A percentile compares a stretch with the other conserved stretches of the same genome.
These are phyloP conservation scores for Talaromyces sp. DNA, from an alignment of 2,329 filamentous ascomycete genomes.

Conservation along the genomic window DNA sequence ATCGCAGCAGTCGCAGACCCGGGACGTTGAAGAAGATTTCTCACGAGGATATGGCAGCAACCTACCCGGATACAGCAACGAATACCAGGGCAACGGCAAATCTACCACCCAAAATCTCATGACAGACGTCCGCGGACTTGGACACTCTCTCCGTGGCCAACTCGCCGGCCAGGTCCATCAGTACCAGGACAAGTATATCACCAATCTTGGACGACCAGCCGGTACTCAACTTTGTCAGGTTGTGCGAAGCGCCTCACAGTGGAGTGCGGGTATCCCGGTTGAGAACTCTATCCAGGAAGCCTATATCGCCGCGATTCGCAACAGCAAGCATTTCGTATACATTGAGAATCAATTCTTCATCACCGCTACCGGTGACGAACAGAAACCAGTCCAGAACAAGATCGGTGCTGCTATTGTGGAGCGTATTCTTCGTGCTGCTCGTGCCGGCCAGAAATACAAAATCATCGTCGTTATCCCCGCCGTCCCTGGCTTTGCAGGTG, in stretches of 20 bases:
- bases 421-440: slow-evolving; percentile 71
- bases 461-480: slow-evolving; percentile 86
- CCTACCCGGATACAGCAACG: not conserved
- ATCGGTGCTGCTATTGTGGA: slow-evolving; percentile 92
- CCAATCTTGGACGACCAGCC: slow-evolving; percentile 12
- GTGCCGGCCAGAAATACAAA: slow-evolving; percentile 80
- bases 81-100: slow-evolving; percentile 6
- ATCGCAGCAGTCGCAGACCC: slow-evolving; percentile 25
- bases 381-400: slow-evolving; percentile 79
- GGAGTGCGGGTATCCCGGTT: slow-evolving; percentile 84
- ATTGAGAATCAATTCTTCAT: slow-evolving; percentile 99
- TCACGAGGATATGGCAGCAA: slow-evolving; percentile 23
- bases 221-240: slow-evolving; percentile 36
- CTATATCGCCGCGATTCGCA: slow-evolving; percentile 75
- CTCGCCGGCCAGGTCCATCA: slow-evolving; percentile 34
- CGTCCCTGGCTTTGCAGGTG: slow-evolving; percentile 89
- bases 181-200: slow-evolving; percentile 33
- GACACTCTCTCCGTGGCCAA: slow-evolving; percentile 28
- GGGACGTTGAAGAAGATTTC: slow-evolving; percentile 26
- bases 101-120: slow-evolving; percentile 29
- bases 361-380: slow-evolving; percentile 80
- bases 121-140: slow-evolving; percentile 32
- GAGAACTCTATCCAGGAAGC: slow-evolving; percentile 83
- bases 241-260: slow-evolving; percentile 81
- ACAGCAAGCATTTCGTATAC: slow-evolving; percentile 88